Percentiles rank a stretch among this genome's conserved stretches.
These are phyloP conservation scores for Thyridium curvatum DNA, from an alignment of 2,329 filamentous ascomycete species.

Conservation along the genomic window DNA sequence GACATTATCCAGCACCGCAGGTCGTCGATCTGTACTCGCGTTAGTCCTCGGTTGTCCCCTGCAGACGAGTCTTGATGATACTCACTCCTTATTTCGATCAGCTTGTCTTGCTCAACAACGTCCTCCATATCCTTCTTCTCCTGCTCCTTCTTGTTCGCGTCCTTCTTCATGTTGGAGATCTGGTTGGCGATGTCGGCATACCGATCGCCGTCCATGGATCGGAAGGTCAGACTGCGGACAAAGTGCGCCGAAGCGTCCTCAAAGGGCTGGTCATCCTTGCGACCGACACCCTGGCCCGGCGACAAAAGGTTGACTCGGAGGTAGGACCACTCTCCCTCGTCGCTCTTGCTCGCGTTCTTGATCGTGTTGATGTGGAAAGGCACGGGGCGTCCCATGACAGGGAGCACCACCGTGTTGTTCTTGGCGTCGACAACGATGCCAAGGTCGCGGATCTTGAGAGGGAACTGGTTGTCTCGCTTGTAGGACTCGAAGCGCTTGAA, in stretches of 20 bases:
- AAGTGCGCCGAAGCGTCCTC: conserved; percentile 96
- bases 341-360: conserved; percentile 97
- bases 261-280: conserved; percentile 96
- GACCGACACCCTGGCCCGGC: conserved; percentile 91
- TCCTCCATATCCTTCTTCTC: conserved; percentile 99
- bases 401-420: conserved; percentile 83
- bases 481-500: conserved; percentile 99
- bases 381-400: conserved; percentile 94
- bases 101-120: conserved; percentile 97
- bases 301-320: conserved; percentile 96
- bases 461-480: conserved; percentile 94
- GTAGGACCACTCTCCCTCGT: conserved; percentile 90
- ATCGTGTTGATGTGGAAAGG: conserved; percentile 97
- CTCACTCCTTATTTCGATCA: conserved; percentile 87
- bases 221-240: conserved; percentile 89
- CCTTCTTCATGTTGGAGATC: conserved; percentile 94
- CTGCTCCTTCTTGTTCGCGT: conserved; percentile 84
- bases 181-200: conserved; percentile 88
- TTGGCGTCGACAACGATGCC: conserved; percentile 88
- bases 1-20: conserved; percentile 84
- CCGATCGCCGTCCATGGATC: conserved; percentile 80
- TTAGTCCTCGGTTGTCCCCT: neutral
- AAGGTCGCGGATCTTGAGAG: conserved; percentile 73
- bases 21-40: conserved; percentile 67
- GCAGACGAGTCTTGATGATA: conserved; percentile 7